Evolutionary conservation across 2,329 filamentous ascomycete genomes (phyloP).

Genomic region (Ceratocystiopsis sp.): DNA sequence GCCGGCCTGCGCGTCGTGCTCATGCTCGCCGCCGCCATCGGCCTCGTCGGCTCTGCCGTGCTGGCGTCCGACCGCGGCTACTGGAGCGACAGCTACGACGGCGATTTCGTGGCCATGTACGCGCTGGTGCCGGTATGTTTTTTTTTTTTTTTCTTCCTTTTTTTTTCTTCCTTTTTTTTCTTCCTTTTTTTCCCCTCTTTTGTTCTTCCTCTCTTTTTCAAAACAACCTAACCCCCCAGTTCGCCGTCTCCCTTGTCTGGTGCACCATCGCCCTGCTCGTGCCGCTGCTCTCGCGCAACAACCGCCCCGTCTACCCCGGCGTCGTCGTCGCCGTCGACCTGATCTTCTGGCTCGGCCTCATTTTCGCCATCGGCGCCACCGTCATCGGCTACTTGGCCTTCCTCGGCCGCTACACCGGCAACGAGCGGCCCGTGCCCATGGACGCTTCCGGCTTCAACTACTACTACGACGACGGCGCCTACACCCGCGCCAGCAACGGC

Average conservation of each 20-base stretch:
- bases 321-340: constrained; percentile 7
- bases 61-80: too few relatives aligned
- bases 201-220: not conserved
- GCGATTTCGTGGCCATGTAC: not conserved
- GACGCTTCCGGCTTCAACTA: too few relatives aligned
- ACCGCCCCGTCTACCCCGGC: constrained; percentile 6
- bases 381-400: not conserved
- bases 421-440: too few relatives aligned
- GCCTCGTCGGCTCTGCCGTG: constrained; percentile 4
- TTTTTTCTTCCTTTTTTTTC: not conserved
- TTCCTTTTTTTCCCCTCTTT: not conserved
- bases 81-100: not conserved
- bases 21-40: not conserved
- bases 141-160: too few relatives aligned
- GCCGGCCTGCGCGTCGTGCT: constrained; percentile 1
- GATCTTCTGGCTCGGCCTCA: constrained; percentile 6
- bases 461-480: not conserved
- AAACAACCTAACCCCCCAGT: not conserved
- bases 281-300: constrained; percentile 1
- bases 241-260: constrained; percentile 2
- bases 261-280: constrained; percentile 2
- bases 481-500: constrained; percentile 4
- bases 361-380: not conserved
- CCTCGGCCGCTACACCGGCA: not conserved
- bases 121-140: not conserved